phyloP scores from a whole-genome alignment of 495 filamentous ascomycete species.

The Penicillium egyptiacum region DNA sequence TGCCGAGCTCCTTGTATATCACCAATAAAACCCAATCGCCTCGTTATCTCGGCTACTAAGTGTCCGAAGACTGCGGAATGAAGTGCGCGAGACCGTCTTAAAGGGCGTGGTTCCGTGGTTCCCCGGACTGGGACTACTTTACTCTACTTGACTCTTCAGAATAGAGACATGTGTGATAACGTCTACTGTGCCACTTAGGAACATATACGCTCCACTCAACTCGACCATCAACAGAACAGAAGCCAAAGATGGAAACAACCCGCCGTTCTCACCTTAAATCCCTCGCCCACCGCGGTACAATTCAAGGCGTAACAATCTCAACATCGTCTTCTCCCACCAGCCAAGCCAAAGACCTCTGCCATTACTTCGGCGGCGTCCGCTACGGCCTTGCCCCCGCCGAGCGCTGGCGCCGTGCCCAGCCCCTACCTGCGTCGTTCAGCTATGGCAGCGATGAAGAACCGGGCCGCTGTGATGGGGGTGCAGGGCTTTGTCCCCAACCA shows the following conservation, averaged over 20 bases:
- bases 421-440: constrained; percentile 31
- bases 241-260: constrained; percentile 30
- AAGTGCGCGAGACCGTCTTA: not conserved
- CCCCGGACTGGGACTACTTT: not conserved
- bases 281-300: constrained; percentile 36
- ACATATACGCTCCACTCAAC: not conserved
- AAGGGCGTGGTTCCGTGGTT: not conserved
- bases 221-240: not conserved
- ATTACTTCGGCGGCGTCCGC: constrained; percentile 47
- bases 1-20: constrained; percentile 25
- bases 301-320: constrained; percentile 39
- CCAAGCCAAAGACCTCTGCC: constrained; percentile 29
- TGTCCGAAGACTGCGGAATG: constrained; percentile 15
- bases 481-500: constrained; percentile 42
- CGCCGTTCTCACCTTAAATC: constrained; percentile 29
- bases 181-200: not conserved
- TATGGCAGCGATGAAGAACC: constrained; percentile 40
- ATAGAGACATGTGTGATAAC: not conserved
- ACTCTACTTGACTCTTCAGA: not conserved
- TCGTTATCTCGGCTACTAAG: constrained; percentile 28
- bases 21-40: constrained; percentile 17
- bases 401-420: constrained; percentile 41
- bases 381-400: constrained; percentile 40
- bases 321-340: not conserved
- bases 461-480: constrained; percentile 26